Percentiles rank a stretch among this genome's conserved stretches.
phyloP scores from a whole-genome alignment of 148 eudicot genomes.

The Vaccinium macrocarpon region DNA sequence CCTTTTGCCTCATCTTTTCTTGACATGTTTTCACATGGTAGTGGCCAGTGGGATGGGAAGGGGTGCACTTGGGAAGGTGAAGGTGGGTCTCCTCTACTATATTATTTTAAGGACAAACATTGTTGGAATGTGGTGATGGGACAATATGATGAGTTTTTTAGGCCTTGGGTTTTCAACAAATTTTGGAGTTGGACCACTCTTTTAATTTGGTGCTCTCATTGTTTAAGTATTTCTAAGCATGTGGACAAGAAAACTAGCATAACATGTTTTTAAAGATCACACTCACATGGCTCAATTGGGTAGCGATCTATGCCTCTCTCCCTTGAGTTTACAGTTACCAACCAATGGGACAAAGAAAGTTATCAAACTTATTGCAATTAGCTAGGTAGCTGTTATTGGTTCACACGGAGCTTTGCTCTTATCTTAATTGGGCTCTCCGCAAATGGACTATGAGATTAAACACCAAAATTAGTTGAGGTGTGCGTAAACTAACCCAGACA shows the following conservation, averaged over 20 bases:
- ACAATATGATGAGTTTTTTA: slow-evolving; percentile 29
- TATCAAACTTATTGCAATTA: background rate
- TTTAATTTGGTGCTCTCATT: background rate
- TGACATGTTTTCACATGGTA: slow-evolving; percentile 39
- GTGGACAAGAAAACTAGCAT: slow-evolving; percentile 14
- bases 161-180: slow-evolving; percentile 21
- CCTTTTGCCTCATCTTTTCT: slow-evolving; percentile 55
- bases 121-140: slow-evolving; percentile 33
- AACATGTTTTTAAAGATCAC: background rate
- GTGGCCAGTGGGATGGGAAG: slow-evolving; percentile 9
- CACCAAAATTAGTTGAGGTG: too few species aligned
- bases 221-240: slow-evolving; percentile 15
- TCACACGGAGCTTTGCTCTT: too few species aligned
- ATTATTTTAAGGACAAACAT: slow-evolving; percentile 20
- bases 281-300: background rate
- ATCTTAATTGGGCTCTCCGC: too few species aligned
- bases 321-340: background rate
- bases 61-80: slow-evolving; percentile 28
- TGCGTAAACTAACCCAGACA: too few species aligned
- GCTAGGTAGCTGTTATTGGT: background rate
- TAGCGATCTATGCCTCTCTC: background rate
- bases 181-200: slow-evolving; percentile 25
- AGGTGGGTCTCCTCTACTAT: slow-evolving; percentile 16
- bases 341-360: background rate
- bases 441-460: too few species aligned